A percentile compares a stretch with the other conserved stretches of the same genome.
phyloP scores from a whole-genome alignment of 192 early-diverging fungal species.

The Rhizophagus clarus region DNA sequence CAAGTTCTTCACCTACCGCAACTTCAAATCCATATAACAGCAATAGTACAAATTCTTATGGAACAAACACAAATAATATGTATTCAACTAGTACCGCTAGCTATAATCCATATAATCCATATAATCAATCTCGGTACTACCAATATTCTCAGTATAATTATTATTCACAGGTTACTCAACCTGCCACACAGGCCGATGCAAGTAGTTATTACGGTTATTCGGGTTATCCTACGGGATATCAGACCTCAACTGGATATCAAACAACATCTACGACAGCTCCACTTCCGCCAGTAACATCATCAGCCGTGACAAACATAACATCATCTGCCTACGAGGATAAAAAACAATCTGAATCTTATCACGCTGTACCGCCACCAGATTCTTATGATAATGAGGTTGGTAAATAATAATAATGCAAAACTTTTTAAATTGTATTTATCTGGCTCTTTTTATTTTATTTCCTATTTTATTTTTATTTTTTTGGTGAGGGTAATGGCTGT shows the following conservation, averaged over 20 bases:
- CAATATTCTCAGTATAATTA: constrained; percentile 25
- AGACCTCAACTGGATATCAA: background rate
- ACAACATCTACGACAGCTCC: constrained; percentile 15
- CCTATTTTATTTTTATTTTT: background rate
- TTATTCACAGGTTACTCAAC: constrained; percentile 5
- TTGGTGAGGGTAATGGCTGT: background rate
- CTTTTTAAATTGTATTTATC: background rate
- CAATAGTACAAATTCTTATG: constrained; percentile 11
- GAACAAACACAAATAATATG: background rate
- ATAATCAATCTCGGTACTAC: constrained; percentile 31
- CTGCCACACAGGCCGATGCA: constrained; percentile 5
- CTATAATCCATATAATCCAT: constrained; percentile 31
- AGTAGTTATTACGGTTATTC: constrained; percentile 30
- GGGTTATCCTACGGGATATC: constrained; percentile 10
- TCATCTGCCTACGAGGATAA: constrained; percentile 10
- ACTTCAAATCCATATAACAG: constrained; percentile 21
- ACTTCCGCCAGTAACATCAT: background rate
- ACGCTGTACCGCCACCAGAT: constrained; percentile 30
- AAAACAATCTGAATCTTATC: constrained; percentile 20
- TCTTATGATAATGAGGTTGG: constrained; percentile 34
- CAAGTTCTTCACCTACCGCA: constrained; percentile 16
- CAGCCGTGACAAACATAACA: background rate
- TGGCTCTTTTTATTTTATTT: background rate
- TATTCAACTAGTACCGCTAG: background rate
- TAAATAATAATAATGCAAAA: background rate